These are phyloP conservation scores for Hyaloscypha bicolor DNA, from an alignment of 495 filamentous ascomycete species.

Conservation along the genomic window DNA sequence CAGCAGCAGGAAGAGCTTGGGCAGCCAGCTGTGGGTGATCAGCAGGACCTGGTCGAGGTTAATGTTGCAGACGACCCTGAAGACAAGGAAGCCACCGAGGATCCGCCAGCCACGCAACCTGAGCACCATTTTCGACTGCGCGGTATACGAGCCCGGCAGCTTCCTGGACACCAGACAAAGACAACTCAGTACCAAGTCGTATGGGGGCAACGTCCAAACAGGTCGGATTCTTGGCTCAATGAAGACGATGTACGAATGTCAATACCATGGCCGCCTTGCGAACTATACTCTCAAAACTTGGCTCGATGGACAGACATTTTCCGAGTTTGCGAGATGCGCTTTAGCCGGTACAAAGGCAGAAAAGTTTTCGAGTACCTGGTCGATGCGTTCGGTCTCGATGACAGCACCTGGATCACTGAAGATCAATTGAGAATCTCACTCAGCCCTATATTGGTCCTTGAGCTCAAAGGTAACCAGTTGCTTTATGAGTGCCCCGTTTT, in stretches of 20 bases:
- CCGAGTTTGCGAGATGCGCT: background rate
- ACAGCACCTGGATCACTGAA: slow-evolving; percentile 17
- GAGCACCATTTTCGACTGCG: slow-evolving; percentile 23
- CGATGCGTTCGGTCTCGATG: no score
- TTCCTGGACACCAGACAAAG: slow-evolving; percentile 17
- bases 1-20: slow-evolving; percentile 13
- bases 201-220: slow-evolving; percentile 14
- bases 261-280: slow-evolving; percentile 20
- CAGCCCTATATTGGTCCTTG: slow-evolving; percentile 22
- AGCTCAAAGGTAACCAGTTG: background rate
- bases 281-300: slow-evolving; percentile 26
- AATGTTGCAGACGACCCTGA: slow-evolving; percentile 11
- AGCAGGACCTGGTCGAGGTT: slow-evolving; percentile 3
- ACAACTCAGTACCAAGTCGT: slow-evolving; percentile 14
- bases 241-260: slow-evolving; percentile 13
- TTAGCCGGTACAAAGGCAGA: no score
- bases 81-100: slow-evolving; percentile 26
- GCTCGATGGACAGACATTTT: slow-evolving; percentile 16
- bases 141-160: slow-evolving; percentile 22
- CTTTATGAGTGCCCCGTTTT: slow-evolving; percentile 22
- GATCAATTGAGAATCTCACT: slow-evolving; percentile 29
- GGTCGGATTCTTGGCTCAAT: slow-evolving; percentile 10
- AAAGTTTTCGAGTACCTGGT: no score
- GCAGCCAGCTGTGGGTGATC: no score
- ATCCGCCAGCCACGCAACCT: slow-evolving; percentile 23